phyloP scores from a whole-genome alignment of 345 rosid genomes.

The Populus nigra region DNA sequence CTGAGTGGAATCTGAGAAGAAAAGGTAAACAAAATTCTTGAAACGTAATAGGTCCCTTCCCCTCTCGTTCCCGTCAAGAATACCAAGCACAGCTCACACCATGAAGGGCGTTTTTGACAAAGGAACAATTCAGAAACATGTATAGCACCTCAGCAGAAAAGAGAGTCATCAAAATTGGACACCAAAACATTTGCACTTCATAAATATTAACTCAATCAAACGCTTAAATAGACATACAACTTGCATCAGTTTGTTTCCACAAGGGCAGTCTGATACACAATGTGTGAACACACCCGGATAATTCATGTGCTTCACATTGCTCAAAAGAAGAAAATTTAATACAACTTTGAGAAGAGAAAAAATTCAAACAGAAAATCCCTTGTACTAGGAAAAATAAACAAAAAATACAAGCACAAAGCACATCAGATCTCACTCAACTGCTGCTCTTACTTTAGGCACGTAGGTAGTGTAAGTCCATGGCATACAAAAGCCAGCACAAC shows the following conservation, averaged over 20 bases:
- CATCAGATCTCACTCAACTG: constrained; percentile 16
- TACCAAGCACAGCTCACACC: neutral
- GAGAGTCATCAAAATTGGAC: neutral
- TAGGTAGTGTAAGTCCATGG: constrained; percentile 70
- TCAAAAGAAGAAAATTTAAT: constrained; percentile 1
- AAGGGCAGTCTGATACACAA: constrained; percentile 1
- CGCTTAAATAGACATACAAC: neutral
- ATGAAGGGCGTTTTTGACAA: neutral
- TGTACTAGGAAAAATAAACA: neutral
- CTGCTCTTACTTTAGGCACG: constrained; percentile 55
- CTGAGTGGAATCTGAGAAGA: neutral
- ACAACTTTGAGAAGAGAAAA: constrained; percentile 1
- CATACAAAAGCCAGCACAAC: constrained; percentile 75
- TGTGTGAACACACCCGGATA: neutral
- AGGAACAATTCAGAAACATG: neutral
- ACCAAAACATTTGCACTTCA: neutral
- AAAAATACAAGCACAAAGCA: constrained; percentile 5
- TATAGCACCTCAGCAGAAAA: neutral
- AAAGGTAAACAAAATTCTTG: neutral
- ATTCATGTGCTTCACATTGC: constrained; percentile 21
- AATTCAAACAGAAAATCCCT: constrained; percentile 9
- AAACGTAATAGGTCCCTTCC: neutral
- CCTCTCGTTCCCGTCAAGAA: neutral
- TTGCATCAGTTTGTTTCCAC: constrained; percentile 17
- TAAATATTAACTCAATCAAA: constrained; percentile 4